A percentile compares a stretch with the other conserved stretches of the same genome.
phyloP scores from a whole-genome alignment of 352 stramenopile genomes.

The Globisporangium orthogonon region DNA sequence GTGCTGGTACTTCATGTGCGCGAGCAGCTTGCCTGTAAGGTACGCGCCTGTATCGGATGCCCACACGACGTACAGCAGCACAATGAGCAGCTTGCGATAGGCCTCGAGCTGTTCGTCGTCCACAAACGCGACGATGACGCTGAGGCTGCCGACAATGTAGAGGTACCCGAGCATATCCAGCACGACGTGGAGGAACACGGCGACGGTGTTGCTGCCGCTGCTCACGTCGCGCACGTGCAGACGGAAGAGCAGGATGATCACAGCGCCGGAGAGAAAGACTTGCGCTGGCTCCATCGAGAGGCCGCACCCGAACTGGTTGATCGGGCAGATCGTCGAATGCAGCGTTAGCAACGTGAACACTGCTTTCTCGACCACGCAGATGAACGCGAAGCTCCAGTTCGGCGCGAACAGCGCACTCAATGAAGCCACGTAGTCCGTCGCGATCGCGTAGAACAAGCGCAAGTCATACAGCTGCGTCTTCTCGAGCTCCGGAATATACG shows the following conservation, averaged over 20 bases:
- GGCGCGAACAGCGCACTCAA: constrained; percentile 51
- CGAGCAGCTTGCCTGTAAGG: constrained; percentile 87
- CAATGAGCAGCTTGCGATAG: constrained; percentile 60
- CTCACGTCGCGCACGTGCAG: constrained; percentile 16
- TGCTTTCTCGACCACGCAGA: constrained; percentile 57
- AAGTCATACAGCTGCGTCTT: constrained; percentile 48
- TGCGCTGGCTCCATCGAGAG: constrained; percentile 37
- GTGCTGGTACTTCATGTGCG: constrained; percentile 76
- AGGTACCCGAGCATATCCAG: constrained; percentile 62
- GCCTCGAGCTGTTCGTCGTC: constrained; percentile 47
- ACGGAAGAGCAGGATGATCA: constrained; percentile 55
- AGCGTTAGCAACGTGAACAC: constrained; percentile 66
- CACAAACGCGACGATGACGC: constrained; percentile 56
- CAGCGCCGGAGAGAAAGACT: constrained; percentile 41
- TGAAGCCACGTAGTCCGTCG: constrained; percentile 48
- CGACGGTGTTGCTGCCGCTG: neutral
- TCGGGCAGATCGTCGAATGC: constrained; percentile 56
- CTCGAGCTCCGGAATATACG: constrained; percentile 36
- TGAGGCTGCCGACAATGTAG: constrained; percentile 64
- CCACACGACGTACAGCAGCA: constrained; percentile 70
- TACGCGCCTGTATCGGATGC: constrained; percentile 92
- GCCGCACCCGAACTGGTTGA: constrained; percentile 67
- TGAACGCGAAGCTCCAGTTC: constrained; percentile 62
- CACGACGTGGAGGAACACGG: constrained; percentile 34
- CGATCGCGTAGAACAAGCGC: constrained; percentile 50